Percentiles rank a stretch among this genome's conserved stretches.
Evolutionary conservation across 1,139 yeast species (phyloP).

Genomic region (Blastobotrys niveus): DNA sequence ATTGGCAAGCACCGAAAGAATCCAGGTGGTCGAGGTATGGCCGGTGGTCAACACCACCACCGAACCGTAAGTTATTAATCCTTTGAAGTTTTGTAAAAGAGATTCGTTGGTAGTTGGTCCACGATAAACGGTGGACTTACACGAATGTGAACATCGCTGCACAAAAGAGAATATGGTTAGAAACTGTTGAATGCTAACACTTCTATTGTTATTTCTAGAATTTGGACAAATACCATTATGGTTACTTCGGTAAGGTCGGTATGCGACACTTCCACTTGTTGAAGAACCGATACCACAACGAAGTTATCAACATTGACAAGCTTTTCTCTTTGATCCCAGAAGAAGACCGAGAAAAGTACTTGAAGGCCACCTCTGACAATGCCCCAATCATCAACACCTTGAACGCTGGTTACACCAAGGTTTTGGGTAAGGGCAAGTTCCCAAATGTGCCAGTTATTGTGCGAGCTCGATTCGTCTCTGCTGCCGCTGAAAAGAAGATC

Average conservation of each 20-base stretch:
- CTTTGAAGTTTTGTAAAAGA: no score
- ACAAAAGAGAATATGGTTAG: no score
- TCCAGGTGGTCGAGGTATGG: slow-evolving; percentile 99
- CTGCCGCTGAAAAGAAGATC: slow-evolving; percentile 99
- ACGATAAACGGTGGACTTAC: no score
- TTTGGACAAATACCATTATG: slow-evolving; percentile 89
- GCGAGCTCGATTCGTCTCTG: slow-evolving; percentile 98
- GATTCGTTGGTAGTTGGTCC: no score
- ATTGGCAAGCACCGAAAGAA: slow-evolving; percentile 99
- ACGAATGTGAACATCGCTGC: no score
- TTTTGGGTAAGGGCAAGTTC: slow-evolving; percentile 98
- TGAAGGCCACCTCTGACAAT: slow-evolving; percentile 77
- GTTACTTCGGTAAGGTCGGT: slow-evolving; percentile 99
- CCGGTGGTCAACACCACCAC: slow-evolving; percentile 99
- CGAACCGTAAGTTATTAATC: no score
- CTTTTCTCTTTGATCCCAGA: slow-evolving; percentile 96
- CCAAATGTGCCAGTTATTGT: slow-evolving; percentile 99
- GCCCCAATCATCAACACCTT: slow-evolving; percentile 99
- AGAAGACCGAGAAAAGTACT: slow-evolving; percentile 92
- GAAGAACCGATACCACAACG: slow-evolving; percentile 94
- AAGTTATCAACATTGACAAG: slow-evolving; percentile 97
- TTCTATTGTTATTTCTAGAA: no score
- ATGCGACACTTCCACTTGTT: slow-evolving; percentile 99
- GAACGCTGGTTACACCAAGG: slow-evolving; percentile 99
- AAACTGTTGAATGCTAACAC: no score